Conservation (phyloP, 257 asterid species). For the Sherardia arvensis region DNA sequence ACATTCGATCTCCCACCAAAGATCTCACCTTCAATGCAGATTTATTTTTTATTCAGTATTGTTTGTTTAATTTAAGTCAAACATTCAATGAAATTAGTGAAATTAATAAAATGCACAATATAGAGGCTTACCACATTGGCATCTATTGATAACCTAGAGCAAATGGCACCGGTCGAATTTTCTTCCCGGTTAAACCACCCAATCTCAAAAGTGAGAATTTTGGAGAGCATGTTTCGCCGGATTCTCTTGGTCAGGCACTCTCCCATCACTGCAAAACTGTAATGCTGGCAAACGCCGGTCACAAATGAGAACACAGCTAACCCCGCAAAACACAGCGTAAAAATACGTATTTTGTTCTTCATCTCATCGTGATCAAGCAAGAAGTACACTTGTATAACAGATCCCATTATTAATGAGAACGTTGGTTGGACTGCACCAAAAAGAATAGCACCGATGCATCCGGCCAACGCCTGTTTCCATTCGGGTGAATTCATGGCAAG, state of each 20-base stretch:
- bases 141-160: constrained; percentile 80
- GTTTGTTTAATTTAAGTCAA: not conserved
- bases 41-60: no score
- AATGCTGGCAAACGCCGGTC: constrained; percentile 59
- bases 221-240: constrained; percentile 68
- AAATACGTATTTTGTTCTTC: constrained; percentile 42
- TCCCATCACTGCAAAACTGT: constrained; percentile 87
- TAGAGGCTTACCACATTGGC: constrained; percentile 64
- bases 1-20: constrained; percentile 81
- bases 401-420: constrained; percentile 64
- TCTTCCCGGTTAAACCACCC: constrained; percentile 89
- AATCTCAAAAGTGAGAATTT: constrained; percentile 79
- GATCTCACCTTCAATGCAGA: constrained; percentile 47
- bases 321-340: constrained; percentile 47
- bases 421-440: constrained; percentile 79
- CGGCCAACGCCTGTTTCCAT: constrained; percentile 64
- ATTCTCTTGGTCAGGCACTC: constrained; percentile 75
- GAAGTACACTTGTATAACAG: constrained; percentile 58
- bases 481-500: constrained; percentile 85
- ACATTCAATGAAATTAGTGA: no score
- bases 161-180: constrained; percentile 66
- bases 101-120: no score
- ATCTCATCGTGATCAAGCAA: constrained; percentile 42
- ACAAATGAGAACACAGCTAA: constrained; percentile 57
- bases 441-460: constrained; percentile 49